Evolutionary conservation across 495 filamentous ascomycete species (phyloP).

Genomic region (Letharia columbiana): DNA sequence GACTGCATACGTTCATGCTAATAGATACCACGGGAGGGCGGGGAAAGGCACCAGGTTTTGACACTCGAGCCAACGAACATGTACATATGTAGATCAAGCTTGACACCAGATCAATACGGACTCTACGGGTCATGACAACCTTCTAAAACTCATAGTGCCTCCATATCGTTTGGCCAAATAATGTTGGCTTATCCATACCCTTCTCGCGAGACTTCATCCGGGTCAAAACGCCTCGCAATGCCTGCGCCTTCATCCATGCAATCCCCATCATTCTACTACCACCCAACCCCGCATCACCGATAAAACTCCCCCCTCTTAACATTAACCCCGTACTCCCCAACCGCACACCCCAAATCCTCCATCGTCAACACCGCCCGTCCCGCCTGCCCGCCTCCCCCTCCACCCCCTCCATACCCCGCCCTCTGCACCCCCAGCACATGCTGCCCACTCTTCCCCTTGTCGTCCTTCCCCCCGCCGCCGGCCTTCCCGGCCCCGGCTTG

Average conservation of each 20-base stretch:
- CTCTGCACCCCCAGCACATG: slow-evolving; percentile 74
- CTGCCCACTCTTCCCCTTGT: slow-evolving; percentile 44
- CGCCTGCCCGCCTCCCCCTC: slow-evolving; percentile 41
- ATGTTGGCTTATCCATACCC: not conserved
- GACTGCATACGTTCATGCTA: not conserved
- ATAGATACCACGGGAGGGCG: not conserved
- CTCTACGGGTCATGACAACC: not conserved
- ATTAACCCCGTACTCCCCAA: slow-evolving; percentile 94
- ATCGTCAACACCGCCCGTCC: slow-evolving; percentile 94
- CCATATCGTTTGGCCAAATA: not conserved
- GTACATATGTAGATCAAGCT: not conserved
- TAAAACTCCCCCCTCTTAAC: slow-evolving; percentile 97
- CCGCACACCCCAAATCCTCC: slow-evolving; percentile 97
- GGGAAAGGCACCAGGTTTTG: not conserved
- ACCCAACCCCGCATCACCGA: slow-evolving; percentile 44
- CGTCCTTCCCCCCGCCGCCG: slow-evolving; percentile 61
- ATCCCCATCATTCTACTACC: not conserved
- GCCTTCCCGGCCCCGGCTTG: slow-evolving; percentile 41
- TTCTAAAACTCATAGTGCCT: not conserved
- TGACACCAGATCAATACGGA: not conserved
- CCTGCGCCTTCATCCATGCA: not conserved
- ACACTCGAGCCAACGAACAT: not conserved
- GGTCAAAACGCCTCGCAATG: not conserved
- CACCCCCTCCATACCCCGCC: slow-evolving; percentile 84
- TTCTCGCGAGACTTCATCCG: not conserved